phyloP scores from a whole-genome alignment of 306 rosid genomes.

The Pyrus bretschneideri region DNA sequence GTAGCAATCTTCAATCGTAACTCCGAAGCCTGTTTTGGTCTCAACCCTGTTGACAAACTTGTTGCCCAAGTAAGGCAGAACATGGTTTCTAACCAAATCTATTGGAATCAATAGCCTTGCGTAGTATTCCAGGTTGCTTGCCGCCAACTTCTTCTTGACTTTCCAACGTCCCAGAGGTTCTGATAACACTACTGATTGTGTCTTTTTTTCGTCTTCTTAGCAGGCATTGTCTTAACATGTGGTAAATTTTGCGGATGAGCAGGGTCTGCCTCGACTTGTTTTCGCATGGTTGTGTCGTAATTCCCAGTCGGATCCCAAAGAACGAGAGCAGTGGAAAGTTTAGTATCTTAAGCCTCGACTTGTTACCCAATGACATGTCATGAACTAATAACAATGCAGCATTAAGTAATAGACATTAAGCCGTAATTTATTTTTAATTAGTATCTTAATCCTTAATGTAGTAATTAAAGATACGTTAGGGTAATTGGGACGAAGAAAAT shows the following conservation, averaged over 20 bases:
- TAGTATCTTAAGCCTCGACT: too few relatives aligned
- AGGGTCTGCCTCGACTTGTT: background rate
- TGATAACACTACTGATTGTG: background rate
- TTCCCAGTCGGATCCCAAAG: background rate
- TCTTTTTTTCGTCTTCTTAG: background rate
- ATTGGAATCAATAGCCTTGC: background rate
- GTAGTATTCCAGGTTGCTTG: background rate
- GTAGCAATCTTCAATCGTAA: conserved; percentile 26
- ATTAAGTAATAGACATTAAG: too few relatives aligned
- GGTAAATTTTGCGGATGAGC: background rate
- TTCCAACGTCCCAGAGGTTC: background rate
- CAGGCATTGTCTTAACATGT: too few relatives aligned
- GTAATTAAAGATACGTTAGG: too few relatives aligned
- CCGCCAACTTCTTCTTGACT: background rate
- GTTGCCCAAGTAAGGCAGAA: background rate
- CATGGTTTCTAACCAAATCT: background rate
- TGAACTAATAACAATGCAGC: too few relatives aligned
- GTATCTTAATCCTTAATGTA: too few relatives aligned
- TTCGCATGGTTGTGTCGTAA: background rate
- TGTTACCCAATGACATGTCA: too few relatives aligned
- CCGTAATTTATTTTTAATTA: too few relatives aligned
- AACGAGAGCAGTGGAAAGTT: background rate
- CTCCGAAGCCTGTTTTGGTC: background rate
- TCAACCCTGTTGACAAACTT: background rate
- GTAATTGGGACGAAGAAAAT: too few relatives aligned